These are phyloP conservation scores for Hypocrella siamensis DNA, from an alignment of 2,329 filamentous ascomycete species.

Conservation along the genomic window DNA sequence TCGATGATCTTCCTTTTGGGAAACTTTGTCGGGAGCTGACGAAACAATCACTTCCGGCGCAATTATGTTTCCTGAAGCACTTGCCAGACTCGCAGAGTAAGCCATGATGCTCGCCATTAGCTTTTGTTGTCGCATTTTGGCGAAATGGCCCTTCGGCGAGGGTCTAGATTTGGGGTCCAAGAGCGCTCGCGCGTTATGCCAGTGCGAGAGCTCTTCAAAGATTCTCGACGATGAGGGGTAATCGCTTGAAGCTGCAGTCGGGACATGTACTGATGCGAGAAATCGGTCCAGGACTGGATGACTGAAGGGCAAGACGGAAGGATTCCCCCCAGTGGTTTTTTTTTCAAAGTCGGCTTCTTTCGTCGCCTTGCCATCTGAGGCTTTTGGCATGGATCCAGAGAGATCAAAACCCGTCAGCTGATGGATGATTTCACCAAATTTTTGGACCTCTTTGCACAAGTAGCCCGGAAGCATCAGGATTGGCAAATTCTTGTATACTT, in stretches of 20 bases:
- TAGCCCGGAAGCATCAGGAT: too few species aligned
- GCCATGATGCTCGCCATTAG: constrained; percentile 52
- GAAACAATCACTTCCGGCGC: constrained; percentile 48
- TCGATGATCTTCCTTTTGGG: too few species aligned
- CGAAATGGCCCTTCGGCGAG: constrained; percentile 10
- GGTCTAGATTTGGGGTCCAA: constrained; percentile 21
- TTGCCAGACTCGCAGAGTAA: constrained; percentile 57
- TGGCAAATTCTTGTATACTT: too few species aligned
- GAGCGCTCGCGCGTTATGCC: constrained; percentile 43
- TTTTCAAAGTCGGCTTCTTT: too few species aligned
- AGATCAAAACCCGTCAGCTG: too few species aligned
- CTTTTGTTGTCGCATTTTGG: constrained; percentile 11
- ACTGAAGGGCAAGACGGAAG: background rate
- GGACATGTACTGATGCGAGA: background rate
- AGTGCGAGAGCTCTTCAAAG: constrained; percentile 38
- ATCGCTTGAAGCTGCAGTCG: constrained; percentile 7
- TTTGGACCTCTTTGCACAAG: too few species aligned
- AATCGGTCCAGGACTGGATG: background rate
- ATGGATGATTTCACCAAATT: too few species aligned
- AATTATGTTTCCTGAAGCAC: constrained; percentile 43
- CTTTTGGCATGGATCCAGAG: constrained; percentile 18
- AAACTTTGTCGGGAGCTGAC: background rate
- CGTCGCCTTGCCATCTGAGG: background rate
- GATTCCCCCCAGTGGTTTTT: too few species aligned
- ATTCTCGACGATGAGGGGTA: constrained; percentile 13